A percentile compares a stretch with the other conserved stretches of the same genome.
These are phyloP conservation scores for Cruciata laevipes DNA, from an alignment of 257 asterid genomes.

Conservation along the genomic window DNA sequence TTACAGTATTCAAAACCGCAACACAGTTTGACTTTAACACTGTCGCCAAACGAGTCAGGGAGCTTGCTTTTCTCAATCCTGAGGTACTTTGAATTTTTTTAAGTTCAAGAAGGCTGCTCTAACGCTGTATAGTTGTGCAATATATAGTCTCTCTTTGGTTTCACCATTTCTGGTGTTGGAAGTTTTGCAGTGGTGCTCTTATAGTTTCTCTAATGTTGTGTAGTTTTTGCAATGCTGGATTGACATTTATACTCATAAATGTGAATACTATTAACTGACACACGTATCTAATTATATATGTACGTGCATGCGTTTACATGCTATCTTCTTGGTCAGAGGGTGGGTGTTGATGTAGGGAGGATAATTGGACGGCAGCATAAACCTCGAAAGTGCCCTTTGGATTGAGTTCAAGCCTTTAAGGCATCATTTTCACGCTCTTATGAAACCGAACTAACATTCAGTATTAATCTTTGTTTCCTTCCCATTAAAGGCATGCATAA, in stretches of 20 bases:
- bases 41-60: constrained; percentile 88
- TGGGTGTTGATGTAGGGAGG: background rate
- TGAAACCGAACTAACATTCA: too few relatives aligned
- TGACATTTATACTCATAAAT: background rate
- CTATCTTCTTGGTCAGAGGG: background rate
- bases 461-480: too few relatives aligned
- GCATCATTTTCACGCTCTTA: too few relatives aligned
- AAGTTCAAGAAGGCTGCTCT: background rate
- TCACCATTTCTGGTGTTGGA: background rate
- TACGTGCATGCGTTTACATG: background rate
- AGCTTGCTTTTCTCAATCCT: constrained; percentile 98
- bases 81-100: constrained; percentile 45
- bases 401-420: too few relatives aligned
- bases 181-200: too few relatives aligned
- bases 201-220: too few relatives aligned
- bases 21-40: constrained; percentile 80
- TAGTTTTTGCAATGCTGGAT: too few relatives aligned
- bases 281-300: background rate
- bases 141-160: background rate
- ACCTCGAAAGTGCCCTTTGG: background rate
- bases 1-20: constrained; percentile 73
- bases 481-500: background rate
- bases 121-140: background rate
- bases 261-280: background rate
- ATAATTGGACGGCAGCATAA: background rate